phyloP scores from a whole-genome alignment of 169 alveolate genomes.

The Perkinsus chesapeaki region DNA sequence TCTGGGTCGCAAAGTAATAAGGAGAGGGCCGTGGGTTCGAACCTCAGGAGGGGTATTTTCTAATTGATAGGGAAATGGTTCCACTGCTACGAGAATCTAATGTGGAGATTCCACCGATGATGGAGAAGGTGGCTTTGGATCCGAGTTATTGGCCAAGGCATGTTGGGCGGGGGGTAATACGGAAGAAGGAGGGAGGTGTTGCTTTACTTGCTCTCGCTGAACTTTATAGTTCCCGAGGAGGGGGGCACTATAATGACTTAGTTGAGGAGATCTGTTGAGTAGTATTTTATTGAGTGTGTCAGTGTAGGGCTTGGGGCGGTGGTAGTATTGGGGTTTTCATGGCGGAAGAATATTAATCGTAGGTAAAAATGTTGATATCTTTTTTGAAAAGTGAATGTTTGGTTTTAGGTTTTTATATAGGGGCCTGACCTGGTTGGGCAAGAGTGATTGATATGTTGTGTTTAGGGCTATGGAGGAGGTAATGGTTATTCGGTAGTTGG shows the following conservation, averaged over 20 bases:
- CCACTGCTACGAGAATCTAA: not conserved
- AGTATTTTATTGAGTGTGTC: too few relatives aligned
- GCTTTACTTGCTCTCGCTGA: not conserved
- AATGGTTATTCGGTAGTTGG: not conserved
- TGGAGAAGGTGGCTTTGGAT: not conserved
- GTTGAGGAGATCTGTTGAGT: too few relatives aligned
- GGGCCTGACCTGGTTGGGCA: too few relatives aligned
- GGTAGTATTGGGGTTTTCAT: not conserved
- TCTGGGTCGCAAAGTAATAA: not conserved
- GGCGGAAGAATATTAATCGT: not conserved
- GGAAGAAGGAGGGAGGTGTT: not conserved
- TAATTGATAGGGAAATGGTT: not conserved
- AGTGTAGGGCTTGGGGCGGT: too few relatives aligned
- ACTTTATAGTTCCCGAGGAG: not conserved
- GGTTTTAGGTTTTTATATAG: too few relatives aligned
- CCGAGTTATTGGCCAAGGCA: not conserved
- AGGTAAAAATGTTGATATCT: too few relatives aligned
- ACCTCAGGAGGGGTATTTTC: not conserved
- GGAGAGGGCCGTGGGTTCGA: not conserved
- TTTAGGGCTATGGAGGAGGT: not conserved
- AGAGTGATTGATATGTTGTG: too few relatives aligned
- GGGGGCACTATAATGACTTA: not conserved
- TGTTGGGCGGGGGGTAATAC: not conserved
- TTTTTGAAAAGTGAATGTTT: too few relatives aligned
- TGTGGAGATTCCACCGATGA: not conserved